Percentiles rank a stretch among this genome's conserved stretches.
These are phyloP conservation scores for Talaromyces sp. DNA, from an alignment of 2,329 filamentous ascomycete genomes.

Conservation along the genomic window DNA sequence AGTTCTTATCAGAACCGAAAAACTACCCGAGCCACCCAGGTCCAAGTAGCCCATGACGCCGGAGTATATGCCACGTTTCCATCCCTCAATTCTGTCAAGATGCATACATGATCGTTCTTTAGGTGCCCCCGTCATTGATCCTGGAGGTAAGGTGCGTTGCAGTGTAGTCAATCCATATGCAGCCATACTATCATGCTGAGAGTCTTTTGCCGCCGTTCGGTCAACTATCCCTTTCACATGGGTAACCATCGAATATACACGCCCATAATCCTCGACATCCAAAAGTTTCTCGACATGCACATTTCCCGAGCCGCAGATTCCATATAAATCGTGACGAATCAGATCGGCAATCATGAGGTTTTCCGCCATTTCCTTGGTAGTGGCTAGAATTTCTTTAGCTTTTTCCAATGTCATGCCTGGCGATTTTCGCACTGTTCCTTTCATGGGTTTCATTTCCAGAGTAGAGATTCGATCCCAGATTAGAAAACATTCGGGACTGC, in stretches of 20 bases:
- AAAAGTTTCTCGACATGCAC: slow-evolving; percentile 76
- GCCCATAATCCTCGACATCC: slow-evolving; percentile 84
- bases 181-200: slow-evolving; percentile 33
- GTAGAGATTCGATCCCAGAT: slow-evolving; percentile 55
- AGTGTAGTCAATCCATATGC: slow-evolving; percentile 68
- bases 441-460: slow-evolving; percentile 79
- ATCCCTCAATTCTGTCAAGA: slow-evolving; percentile 64
- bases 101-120: slow-evolving; percentile 91
- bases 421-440: slow-evolving; percentile 86
- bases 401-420: slow-evolving; percentile 64
- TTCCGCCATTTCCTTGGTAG: slow-evolving; percentile 88
- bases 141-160: slow-evolving; percentile 74
- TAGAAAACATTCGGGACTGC: slow-evolving; percentile 86
- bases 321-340: slow-evolving; percentile 87
- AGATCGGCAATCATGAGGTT: slow-evolving; percentile 98
- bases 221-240: slow-evolving; percentile 67
- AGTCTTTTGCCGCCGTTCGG: slow-evolving; percentile 26
- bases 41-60: slow-evolving; percentile 90
- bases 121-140: slow-evolving; percentile 94
- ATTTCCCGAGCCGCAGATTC: slow-evolving; percentile 70
- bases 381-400: slow-evolving; percentile 68
- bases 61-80: slow-evolving; percentile 71
- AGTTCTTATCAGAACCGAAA: slow-evolving; percentile 85
- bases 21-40: slow-evolving; percentile 78
- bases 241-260: slow-evolving; percentile 86